A percentile compares a stretch with the other conserved stretches of the same genome.
Evolutionary conservation across 306 rosid genomes (phyloP).

Genomic region (Vachellia collinsii): DNA sequence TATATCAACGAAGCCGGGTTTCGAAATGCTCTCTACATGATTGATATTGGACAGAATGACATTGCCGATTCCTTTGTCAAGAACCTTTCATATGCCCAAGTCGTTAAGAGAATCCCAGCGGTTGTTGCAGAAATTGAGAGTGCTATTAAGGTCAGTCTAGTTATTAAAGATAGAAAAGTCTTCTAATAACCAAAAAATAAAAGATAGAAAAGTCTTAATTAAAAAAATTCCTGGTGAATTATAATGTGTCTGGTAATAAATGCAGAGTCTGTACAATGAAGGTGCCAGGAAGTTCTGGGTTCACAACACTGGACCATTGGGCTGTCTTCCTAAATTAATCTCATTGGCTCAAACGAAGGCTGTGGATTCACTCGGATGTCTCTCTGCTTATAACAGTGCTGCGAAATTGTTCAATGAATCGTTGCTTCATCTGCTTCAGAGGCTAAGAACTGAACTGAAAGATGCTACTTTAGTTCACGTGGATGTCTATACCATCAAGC

Average conservation of each 20-base stretch:
- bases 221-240: background rate
- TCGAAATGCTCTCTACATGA: slow-evolving; percentile 77
- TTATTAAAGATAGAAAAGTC: no score
- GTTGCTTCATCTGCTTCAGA: slow-evolving; percentile 48
- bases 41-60: slow-evolving; percentile 96
- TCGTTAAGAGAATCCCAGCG: slow-evolving; percentile 63
- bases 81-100: slow-evolving; percentile 58
- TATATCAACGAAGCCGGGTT: slow-evolving; percentile 61
- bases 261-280: slow-evolving; percentile 66
- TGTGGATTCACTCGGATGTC: slow-evolving; percentile 72
- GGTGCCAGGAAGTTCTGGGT: slow-evolving; percentile 97
- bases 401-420: slow-evolving; percentile 76
- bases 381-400: slow-evolving; percentile 68
- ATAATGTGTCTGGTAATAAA: background rate
- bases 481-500: slow-evolving; percentile 75
- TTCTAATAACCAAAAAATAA: background rate
- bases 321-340: slow-evolving; percentile 88
- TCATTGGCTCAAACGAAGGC: slow-evolving; percentile 50
- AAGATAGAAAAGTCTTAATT: background rate
- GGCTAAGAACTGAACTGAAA: slow-evolving; percentile 58
- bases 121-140: slow-evolving; percentile 63
- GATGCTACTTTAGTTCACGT: slow-evolving; percentile 75
- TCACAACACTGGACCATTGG: slow-evolving; percentile 93
- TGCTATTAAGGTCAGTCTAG: slow-evolving; percentile 62
- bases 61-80: slow-evolving; percentile 74